Evolutionary conservation across 176 grass and related monocot species (phyloP).

Genomic region (Paspalum notatum): DNA sequence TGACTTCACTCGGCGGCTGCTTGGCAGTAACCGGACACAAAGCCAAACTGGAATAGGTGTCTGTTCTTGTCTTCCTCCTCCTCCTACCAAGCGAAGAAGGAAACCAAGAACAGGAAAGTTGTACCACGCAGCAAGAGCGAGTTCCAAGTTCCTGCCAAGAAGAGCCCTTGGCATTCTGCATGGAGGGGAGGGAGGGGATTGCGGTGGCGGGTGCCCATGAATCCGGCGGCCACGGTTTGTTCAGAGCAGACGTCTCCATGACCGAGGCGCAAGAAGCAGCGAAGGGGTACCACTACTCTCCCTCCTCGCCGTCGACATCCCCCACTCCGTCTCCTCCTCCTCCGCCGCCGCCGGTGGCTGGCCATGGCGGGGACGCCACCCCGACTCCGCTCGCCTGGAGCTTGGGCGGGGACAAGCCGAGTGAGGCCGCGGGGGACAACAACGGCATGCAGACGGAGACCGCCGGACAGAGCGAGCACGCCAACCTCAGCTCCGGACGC

Average conservation of each 20-base stretch:
- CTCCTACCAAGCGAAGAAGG: not conserved
- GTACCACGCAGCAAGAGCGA: not conserved
- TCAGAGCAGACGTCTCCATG: slow-evolving; percentile 37
- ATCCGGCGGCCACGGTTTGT: slow-evolving; percentile 37
- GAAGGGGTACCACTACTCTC: slow-evolving; percentile 45
- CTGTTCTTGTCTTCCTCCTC: slow-evolving; percentile 32
- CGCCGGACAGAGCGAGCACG: slow-evolving; percentile 35
- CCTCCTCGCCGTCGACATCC: slow-evolving; percentile 63
- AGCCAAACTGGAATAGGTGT: slow-evolving; percentile 33
- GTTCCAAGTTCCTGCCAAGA: slow-evolving; percentile 4
- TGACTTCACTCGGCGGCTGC: slow-evolving; percentile 24
- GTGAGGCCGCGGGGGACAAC: slow-evolving; percentile 17
- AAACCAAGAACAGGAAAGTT: slow-evolving; percentile 26
- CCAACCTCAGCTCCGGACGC: slow-evolving; percentile 48
- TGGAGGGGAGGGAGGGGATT: slow-evolving; percentile 57
- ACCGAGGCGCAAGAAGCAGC: slow-evolving; percentile 41
- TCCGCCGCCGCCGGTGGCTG: slow-evolving; percentile 33
- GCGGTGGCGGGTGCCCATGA: slow-evolving; percentile 37
- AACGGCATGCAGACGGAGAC: slow-evolving; percentile 31
- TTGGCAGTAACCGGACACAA: slow-evolving; percentile 44
- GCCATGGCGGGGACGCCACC: slow-evolving; percentile 17
- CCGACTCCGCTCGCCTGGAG: slow-evolving; percentile 34
- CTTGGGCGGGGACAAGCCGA: slow-evolving; percentile 9
- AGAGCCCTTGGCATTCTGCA: not conserved
- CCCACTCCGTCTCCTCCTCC: slow-evolving; percentile 42